A percentile compares a stretch with the other conserved stretches of the same genome.
These are phyloP conservation scores for Vitis cinerea DNA, from an alignment of 164 flowering plant species.

Conservation along the genomic window DNA sequence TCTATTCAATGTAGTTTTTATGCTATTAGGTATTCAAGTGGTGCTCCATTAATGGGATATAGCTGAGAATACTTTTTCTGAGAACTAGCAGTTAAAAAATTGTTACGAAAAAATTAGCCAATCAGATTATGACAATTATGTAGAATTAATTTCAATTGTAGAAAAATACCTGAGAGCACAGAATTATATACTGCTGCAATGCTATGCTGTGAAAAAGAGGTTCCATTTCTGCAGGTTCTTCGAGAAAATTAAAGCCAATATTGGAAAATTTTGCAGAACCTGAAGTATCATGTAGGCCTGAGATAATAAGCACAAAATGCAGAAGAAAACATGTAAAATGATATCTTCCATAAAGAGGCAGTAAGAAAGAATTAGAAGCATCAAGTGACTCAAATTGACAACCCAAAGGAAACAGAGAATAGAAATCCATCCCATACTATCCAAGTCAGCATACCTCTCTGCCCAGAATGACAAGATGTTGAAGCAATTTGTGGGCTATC, in stretches of 20 bases:
- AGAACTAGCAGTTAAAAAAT: too few species aligned
- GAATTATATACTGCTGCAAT: slow-evolving; percentile 76
- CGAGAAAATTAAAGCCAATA: slow-evolving; percentile 43
- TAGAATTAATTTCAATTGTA: background rate
- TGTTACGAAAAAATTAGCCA: too few species aligned
- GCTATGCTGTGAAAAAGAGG: slow-evolving; percentile 69
- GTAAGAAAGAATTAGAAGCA: background rate
- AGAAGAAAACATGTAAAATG: background rate
- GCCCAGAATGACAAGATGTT: slow-evolving; percentile 16
- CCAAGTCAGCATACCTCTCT: slow-evolving; percentile 17
- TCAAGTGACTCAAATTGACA: background rate
- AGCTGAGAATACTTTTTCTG: too few species aligned
- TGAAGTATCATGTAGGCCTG: slow-evolving; percentile 18
- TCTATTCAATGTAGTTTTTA: too few species aligned
- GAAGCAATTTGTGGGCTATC: slow-evolving; percentile 16
- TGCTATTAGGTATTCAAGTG: too few species aligned
- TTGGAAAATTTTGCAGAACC: slow-evolving; percentile 21
- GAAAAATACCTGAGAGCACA: slow-evolving; percentile 76
- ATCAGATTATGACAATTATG: background rate
- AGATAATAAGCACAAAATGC: background rate
- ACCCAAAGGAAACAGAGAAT: background rate
- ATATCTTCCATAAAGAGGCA: background rate
- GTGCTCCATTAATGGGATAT: too few species aligned
- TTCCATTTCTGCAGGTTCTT: slow-evolving; percentile 25
- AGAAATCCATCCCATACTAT: slow-evolving; percentile 10